Base-by-base conservation (phyloP, 306 rosid genomes). In the Heteromeles arbutifolia region DNA sequence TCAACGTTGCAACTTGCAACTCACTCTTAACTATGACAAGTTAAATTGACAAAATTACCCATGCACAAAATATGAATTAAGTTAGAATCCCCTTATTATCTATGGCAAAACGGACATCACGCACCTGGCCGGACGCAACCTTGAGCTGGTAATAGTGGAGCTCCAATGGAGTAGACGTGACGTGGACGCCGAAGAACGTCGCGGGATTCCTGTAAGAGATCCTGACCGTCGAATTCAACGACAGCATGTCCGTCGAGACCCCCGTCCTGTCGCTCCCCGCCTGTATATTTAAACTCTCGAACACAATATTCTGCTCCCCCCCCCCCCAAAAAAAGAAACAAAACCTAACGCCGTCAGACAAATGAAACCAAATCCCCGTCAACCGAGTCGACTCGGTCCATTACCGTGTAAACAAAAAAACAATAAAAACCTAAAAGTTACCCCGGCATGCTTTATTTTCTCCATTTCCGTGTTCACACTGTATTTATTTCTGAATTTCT, bases 171-270 rank as follows among this genome's bases (percentile, higher is more conserved):
- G 91, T 89, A 0, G 91, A 84, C 45, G 87, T 87, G 89, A 92
- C 98, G 64, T 95, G 98, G 76, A 90, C 88, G 37, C 96, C 96
- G 82, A 92, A 95, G 78, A 95, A 95, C 4, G 97, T 89, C 21
- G 84, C 96, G 1, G 92, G 93, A 70, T 95, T 95, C 64, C 71
- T 85, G 83, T 88, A 95, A 10, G 65, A 28, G 14, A 95, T 87
- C 85, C 78, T 86, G 28, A 95, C 97, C 87, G 97, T 95, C 44
- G 98, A 90, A 65, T 95, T 95, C 80, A 95, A 21, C 54, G 97
- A 78, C 65, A 95, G 74, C 96, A 95, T 84, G 69, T 95, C 95
- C 4, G 98, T 95, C 58, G 93, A 67, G 2, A 95, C 97, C 4
- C 98, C 98, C 0, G 83, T 82, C 6, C 52, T 85, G 76, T 95